A percentile compares a stretch with the other conserved stretches of the same genome.
Conservation (phyloP, 371 early-diverging fungal genomes). For the Syncephalastrum monosporum region DNA sequence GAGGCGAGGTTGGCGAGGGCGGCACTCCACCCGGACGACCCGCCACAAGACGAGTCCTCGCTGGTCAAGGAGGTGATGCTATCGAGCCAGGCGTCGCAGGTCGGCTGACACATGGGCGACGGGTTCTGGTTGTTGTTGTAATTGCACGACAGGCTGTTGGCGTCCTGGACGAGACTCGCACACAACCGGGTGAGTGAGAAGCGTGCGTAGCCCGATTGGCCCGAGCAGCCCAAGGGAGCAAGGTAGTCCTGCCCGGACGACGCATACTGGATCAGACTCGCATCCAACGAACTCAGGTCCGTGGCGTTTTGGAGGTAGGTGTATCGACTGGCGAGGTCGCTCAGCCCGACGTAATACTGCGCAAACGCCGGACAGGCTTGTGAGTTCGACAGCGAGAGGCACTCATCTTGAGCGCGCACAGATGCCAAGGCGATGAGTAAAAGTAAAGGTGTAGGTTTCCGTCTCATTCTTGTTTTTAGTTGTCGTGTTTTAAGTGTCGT, state of each 20-base stretch:
- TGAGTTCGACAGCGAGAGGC: conserved; percentile 36
- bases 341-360: conserved; percentile 37
- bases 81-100: conserved; percentile 34
- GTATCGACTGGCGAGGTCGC: conserved; percentile 19
- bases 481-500: too few relatives aligned
- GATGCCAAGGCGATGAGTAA: neutral
- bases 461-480: too few relatives aligned
- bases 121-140: conserved; percentile 28
- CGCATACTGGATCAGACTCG: conserved; percentile 25
- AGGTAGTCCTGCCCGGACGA: conserved; percentile 27
- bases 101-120: conserved; percentile 35
- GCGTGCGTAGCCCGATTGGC: conserved; percentile 37
- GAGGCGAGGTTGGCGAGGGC: conserved; percentile 19
- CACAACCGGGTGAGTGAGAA: conserved; percentile 39
- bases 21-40: neutral
- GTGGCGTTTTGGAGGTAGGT: conserved; percentile 27
- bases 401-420: conserved; percentile 9
- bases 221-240: conserved; percentile 25
- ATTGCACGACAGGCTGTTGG: conserved; percentile 39
- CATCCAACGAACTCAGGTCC: conserved; percentile 36
- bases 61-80: conserved; percentile 28
- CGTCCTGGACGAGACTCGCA: conserved; percentile 36
- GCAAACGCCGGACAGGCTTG: conserved; percentile 42
- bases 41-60: conserved; percentile 9
- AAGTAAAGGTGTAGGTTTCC: too few relatives aligned